Evolutionary conservation across 1,284 basidiomycete genomes (phyloP).

Genomic region (Rhodotorula sp.): DNA sequence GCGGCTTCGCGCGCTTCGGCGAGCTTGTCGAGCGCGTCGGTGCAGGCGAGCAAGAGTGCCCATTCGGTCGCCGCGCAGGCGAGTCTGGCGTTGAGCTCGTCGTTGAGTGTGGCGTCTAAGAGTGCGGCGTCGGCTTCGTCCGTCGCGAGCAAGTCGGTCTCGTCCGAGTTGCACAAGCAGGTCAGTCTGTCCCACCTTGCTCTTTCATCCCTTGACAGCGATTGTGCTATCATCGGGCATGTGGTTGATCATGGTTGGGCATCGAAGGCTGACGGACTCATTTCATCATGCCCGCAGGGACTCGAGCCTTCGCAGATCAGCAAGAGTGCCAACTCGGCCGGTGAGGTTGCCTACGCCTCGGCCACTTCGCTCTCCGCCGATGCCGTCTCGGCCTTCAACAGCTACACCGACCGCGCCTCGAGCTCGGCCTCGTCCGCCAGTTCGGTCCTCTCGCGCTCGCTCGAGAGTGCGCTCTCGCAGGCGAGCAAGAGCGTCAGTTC

Average conservation of each 20-base stretch:
- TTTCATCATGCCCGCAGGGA: neutral
- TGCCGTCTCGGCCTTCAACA: conserved; percentile 6
- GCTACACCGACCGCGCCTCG: conserved; percentile 20
- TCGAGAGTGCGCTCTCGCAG: neutral
- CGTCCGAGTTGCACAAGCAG: conserved; percentile 16
- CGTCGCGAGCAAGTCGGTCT: conserved; percentile 25
- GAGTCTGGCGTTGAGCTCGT: conserved; percentile 15
- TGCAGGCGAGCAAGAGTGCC: conserved; percentile 24
- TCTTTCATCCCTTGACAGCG: neutral
- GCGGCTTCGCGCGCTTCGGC: conserved; percentile 28
- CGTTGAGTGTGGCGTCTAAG: conserved; percentile 15
- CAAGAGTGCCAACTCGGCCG: conserved; percentile 18
- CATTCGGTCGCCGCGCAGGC: conserved; percentile 4
- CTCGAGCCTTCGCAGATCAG: conserved; percentile 28
- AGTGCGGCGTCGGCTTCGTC: conserved; percentile 31
- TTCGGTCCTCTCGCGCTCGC: neutral
- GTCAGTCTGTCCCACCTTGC: neutral
- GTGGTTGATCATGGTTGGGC: no score
- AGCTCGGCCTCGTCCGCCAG: neutral
- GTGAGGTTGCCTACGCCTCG: conserved; percentile 17
- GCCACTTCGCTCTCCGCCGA: conserved; percentile 11
- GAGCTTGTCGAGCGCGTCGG: conserved; percentile 25
- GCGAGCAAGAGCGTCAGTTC: conserved; percentile 22
- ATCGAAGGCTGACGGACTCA: neutral
- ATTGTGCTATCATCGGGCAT: neutral